These are phyloP conservation scores for Arabidopsis suecica DNA, from an alignment of 345 rosid genomes.

Conservation along the genomic window DNA sequence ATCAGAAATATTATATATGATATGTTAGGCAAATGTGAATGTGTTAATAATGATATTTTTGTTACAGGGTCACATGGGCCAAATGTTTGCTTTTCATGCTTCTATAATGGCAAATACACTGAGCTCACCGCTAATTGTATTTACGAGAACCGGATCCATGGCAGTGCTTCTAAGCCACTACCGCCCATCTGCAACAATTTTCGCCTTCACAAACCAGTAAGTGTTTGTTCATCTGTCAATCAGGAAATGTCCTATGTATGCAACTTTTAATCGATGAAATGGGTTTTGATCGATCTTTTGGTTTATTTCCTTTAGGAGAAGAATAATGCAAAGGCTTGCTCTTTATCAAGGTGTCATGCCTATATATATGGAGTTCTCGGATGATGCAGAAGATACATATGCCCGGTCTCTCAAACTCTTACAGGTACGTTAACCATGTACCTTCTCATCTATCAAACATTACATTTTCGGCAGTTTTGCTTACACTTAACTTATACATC, in stretches of 20 bases:
- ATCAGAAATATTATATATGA: neutral
- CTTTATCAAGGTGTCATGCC: constrained; percentile 95
- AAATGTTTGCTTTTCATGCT: constrained; percentile 97
- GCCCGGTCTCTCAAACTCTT: constrained; percentile 70
- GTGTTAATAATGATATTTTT: constrained; percentile 31
- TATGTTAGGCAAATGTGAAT: constrained; percentile 1
- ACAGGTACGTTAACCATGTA: constrained; percentile 50
- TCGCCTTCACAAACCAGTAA: constrained; percentile 94
- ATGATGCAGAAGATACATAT: constrained; percentile 91
- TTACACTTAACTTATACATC: constrained; percentile 23
- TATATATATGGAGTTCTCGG: constrained; percentile 80
- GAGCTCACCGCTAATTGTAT: constrained; percentile 75
- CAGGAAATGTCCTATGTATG: constrained; percentile 7
- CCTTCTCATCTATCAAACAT: neutral
- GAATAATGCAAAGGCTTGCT: constrained; percentile 86
- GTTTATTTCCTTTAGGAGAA: constrained; percentile 57
- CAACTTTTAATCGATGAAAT: neutral
- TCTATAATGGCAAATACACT: constrained; percentile 94
- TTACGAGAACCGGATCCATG: constrained; percentile 97
- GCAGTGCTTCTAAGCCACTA: constrained; percentile 84
- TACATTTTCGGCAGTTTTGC: constrained; percentile 14
- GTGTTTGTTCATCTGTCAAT: constrained; percentile 39
- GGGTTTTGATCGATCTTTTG: constrained; percentile 6
- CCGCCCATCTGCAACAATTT: constrained; percentile 82
- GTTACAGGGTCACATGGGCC: constrained; percentile 89